Percentiles rank a stretch among this genome's conserved stretches.
phyloP scores from a whole-genome alignment of 495 filamentous ascomycete species.

The Peziza echinospora region DNA sequence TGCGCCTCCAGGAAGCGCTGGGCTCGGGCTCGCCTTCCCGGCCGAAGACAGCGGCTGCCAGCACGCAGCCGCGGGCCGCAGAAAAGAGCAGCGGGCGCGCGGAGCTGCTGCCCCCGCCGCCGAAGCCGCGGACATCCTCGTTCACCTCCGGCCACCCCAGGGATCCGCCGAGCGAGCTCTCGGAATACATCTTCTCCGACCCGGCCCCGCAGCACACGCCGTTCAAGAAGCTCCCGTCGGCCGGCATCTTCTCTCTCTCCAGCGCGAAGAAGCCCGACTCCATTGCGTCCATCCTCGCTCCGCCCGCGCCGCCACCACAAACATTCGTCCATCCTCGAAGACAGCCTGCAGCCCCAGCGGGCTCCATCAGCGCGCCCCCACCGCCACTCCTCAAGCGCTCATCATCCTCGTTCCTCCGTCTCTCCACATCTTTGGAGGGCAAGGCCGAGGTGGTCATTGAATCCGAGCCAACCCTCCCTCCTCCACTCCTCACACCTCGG shows the following conservation, averaged over 20 bases:
- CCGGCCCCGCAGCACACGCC: neutral
- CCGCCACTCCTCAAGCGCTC: constrained; percentile 11
- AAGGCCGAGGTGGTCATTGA: constrained; percentile 17
- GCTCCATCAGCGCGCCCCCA: neutral
- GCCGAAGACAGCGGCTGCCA: too few species aligned
- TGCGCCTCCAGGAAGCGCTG: neutral
- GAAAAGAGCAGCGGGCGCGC: too few species aligned
- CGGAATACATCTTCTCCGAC: constrained; percentile 3
- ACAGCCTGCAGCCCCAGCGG: neutral
- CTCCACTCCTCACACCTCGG: neutral
- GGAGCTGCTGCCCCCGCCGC: neutral
- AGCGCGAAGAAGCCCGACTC: too few species aligned
- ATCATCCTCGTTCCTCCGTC: constrained; percentile 12
- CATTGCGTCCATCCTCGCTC: neutral
- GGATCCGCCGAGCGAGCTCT: neutral
- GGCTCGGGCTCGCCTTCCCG: neutral
- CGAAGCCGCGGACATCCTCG: neutral
- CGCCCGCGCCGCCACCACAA: neutral
- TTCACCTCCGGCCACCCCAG: neutral
- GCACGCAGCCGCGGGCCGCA: too few species aligned
- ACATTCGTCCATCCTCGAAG: neutral
- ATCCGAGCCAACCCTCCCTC: constrained; percentile 3
- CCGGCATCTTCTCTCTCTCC: too few species aligned
- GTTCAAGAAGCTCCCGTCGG: neutral
- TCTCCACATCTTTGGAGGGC: constrained; percentile 17